Evolutionary conservation across 75 land plant species (phyloP), one percentile per base, ranked within the genome.

Genomic region (Ceratopteris richardii): DNA sequence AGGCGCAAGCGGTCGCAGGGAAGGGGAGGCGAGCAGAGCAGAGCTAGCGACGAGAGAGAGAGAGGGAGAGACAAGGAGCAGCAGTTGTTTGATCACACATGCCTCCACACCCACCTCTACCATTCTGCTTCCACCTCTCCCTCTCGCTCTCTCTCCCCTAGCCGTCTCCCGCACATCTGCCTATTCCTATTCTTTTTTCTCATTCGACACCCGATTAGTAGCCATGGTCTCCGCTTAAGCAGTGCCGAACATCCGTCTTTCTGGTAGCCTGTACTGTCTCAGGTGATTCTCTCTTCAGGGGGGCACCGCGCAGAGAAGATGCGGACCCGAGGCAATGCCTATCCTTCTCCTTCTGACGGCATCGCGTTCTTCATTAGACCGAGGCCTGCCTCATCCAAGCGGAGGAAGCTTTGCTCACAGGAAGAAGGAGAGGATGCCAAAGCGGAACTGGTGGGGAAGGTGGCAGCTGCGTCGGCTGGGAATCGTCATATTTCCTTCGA

Each of bases 301-400:
- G 9, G 37, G 9, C 37, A 33, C 12, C 4, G 48, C 4, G 21
- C 42, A 46, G 21, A 46, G 54, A 37, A 24, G 24, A 63, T 63
- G 65, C 47, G 65, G 3, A 63, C 65, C 6, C 53, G 65, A 9
- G 12, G 22, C 2, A 31, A 18, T 1, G 19, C 21, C 17, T 63
- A 63, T 20, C 65, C 65, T 5, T 50, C 65, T 27, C 65, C 65
- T 51, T 26, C 65, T 29, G 65, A 63, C 31, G 65, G 65, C 16
- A 63, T 63, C 41, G 51, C 65, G 11, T 63, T 63, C 65, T 43
- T 13, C 22, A 63, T 63, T 56, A 51, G 23, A 29, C 65, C 55
- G 2, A 47, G 14, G 14, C 20, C 5, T 1, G 37, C 9, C 37
- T 56, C 24, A 9, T 22, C 25, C 29, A 47, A 40, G 30, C 39